A percentile compares a stretch with the other conserved stretches of the same genome.
Conservation (phyloP, 176 grass and related monocot genomes). For the Melocanna baccifera region DNA sequence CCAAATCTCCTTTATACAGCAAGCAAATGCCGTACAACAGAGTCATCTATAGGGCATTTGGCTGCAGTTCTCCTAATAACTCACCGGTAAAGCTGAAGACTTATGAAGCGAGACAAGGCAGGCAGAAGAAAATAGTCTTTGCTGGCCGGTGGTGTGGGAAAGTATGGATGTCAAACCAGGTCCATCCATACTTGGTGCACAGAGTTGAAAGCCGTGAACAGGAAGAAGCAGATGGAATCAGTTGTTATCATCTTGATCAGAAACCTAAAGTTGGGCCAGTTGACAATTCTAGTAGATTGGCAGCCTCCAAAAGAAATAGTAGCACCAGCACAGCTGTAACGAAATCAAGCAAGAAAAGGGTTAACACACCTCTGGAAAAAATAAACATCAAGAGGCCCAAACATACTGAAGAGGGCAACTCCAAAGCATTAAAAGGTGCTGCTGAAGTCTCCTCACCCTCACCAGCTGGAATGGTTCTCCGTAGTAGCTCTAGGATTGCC, state of each 20-base stretch:
- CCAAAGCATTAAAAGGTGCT: conserved; percentile 13
- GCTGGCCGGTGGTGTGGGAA: conserved; percentile 89
- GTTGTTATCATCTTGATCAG: conserved; percentile 3
- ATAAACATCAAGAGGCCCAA: conserved; percentile 37
- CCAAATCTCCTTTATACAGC: conserved; percentile 78
- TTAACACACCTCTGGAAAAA: conserved; percentile 38
- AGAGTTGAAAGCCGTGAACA: conserved; percentile 43
- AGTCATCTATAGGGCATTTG: conserved; percentile 83
- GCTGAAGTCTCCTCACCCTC: conserved; percentile 26
- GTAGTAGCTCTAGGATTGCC: conserved; percentile 54
- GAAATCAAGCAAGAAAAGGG: conserved; percentile 43
- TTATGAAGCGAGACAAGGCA: conserved; percentile 44
- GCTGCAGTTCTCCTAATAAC: conserved; percentile 41
- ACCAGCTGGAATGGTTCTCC: conserved; percentile 35
- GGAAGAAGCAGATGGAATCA: conserved; percentile 32
- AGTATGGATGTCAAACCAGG: conserved; percentile 83
- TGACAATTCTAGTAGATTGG: conserved; percentile 38
- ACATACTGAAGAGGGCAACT: conserved; percentile 2
- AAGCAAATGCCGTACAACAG: conserved; percentile 88
- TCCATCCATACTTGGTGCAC: conserved; percentile 64
- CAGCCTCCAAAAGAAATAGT: conserved; percentile 29
- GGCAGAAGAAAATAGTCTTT: conserved; percentile 62
- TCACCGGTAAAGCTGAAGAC: conserved; percentile 47
- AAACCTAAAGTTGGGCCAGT: conserved; percentile 13
- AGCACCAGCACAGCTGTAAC: neutral